A percentile compares a stretch with the other conserved stretches of the same genome.
phyloP scores from a whole-genome alignment of 1,139 yeast genomes.

The Zygosaccharomyces sapae region DNA sequence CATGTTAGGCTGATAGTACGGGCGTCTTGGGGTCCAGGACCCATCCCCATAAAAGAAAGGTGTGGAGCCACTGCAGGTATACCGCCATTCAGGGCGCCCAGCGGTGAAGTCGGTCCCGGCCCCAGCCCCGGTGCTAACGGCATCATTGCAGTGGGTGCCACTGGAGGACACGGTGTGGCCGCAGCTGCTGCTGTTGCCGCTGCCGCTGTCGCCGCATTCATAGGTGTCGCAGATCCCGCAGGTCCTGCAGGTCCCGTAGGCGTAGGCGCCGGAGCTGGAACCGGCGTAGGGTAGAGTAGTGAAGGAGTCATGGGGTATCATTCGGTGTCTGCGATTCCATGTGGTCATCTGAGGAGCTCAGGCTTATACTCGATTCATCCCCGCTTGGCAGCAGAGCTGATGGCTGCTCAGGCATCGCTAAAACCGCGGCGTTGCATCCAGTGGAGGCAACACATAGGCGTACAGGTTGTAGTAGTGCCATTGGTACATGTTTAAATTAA shows the following conservation, averaged over 20 bases:
- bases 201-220: background rate
- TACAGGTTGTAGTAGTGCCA: constrained; percentile 34
- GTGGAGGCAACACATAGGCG: constrained; percentile 26
- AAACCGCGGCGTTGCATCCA: constrained; percentile 4
- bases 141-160: too few species aligned
- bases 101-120: constrained; percentile 1
- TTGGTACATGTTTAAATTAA: constrained; percentile 30
- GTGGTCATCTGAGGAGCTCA: constrained; percentile 15
- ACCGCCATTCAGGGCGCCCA: constrained; percentile 2
- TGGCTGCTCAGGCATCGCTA: constrained; percentile 1
- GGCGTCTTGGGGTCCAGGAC: constrained; percentile 7
- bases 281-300: background rate
- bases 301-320: constrained; percentile 11
- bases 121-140: background rate
- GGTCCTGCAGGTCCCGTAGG: too few species aligned
- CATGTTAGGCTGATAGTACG: constrained; percentile 2
- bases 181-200: constrained; percentile 3
- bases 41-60: constrained; percentile 2
- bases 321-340: constrained; percentile 2
- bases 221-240: background rate
- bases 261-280: constrained; percentile 1
- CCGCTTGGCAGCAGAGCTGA: too few species aligned
- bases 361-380: constrained; percentile 3
- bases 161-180: background rate
- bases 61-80: constrained; percentile 3